phyloP scores from a whole-genome alignment of 768 basidiomycete genomes.

The Lactarius quietus region DNA sequence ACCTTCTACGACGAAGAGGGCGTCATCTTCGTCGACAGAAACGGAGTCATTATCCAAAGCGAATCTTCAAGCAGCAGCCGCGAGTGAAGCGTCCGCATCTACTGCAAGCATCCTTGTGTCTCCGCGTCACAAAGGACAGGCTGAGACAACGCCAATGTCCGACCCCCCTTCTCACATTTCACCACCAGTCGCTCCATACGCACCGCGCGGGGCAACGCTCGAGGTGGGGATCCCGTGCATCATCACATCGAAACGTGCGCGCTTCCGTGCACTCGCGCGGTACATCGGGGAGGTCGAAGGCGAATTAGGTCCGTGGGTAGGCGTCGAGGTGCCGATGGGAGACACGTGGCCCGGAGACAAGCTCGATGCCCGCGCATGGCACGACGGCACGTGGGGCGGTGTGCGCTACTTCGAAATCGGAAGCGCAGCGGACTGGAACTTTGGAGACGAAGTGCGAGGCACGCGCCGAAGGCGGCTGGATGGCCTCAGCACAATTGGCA shows the following conservation, averaged over 20 bases:
- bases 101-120: slow-evolving; percentile 32
- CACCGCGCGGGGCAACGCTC: slow-evolving; percentile 64
- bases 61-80: not conserved
- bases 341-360: slow-evolving; percentile 50
- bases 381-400: slow-evolving; percentile 81
- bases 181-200: not conserved
- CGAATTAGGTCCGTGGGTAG: slow-evolving; percentile 83
- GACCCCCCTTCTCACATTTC: slow-evolving; percentile 20
- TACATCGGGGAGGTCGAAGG: slow-evolving; percentile 88
- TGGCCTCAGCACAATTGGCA: slow-evolving; percentile 37
- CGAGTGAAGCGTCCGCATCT: slow-evolving; percentile 23
- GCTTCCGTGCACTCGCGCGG: slow-evolving; percentile 82
- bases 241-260: slow-evolving; percentile 74
- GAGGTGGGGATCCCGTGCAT: slow-evolving; percentile 90
- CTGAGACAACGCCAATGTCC: slow-evolving; percentile 30
- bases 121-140: slow-evolving; percentile 38
- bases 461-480: slow-evolving; percentile 42
- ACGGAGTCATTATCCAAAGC: slow-evolving; percentile 4
- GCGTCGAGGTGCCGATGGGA: slow-evolving; percentile 79
- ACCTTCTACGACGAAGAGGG: slow-evolving; percentile 23
- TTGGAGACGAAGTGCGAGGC: slow-evolving; percentile 42
- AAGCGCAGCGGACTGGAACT: slow-evolving; percentile 60
- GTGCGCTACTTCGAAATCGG: slow-evolving; percentile 82
- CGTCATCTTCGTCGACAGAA: slow-evolving; percentile 11
- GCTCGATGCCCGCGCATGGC: slow-evolving; percentile 70